Evolutionary conservation across 1,284 basidiomycete genomes (phyloP), one percentile per base, ranked within the genome.

Genomic region (Tranzscheliella williamsii): DNA sequence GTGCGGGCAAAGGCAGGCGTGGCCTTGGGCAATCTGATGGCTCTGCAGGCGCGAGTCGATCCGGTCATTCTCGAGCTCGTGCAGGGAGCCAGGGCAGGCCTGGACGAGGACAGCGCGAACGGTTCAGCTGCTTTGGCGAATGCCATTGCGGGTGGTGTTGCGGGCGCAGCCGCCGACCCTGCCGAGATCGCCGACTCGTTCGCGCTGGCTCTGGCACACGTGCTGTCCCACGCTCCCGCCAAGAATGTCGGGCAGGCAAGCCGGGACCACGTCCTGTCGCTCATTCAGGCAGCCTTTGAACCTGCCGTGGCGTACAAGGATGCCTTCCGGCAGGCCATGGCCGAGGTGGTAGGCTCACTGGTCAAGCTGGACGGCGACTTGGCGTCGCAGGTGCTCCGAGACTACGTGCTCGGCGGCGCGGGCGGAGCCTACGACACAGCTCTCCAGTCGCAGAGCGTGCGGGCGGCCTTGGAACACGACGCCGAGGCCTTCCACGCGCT

Each of bases 21-120:
- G 23, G 93, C 89, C 22, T 82, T 98, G 0, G 93, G 92, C 18
- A 84, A 86, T n/a, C 82, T 98, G 75, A 96, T 98, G 92, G 86
- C 85, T 18, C 46, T 61, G 23, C 76, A 81, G 76, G 78, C 79
- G 37, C 80, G 81, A 46, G 80, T 82, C 23, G 81, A 81, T 58
- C 80, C 91, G 0, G 87, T 96, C 9, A 84, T 95, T 38, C 90
- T 89, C 8, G 93, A 97, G 78, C 82, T 97, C 33, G 76, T 83
- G 34, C 79, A 80, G 26, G 79, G 79, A 15, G 76, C 80, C 16
- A 69, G 78, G 21, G 79, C 81, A 5, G 85, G 83, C 56, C 89
- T 93, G 20, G 54, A 49, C 27, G 54, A 58, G 21, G 45, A 42
- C 30, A 35, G 32, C 24, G 15, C 9, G 41, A 27, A 31, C 12